Conservation (phyloP, 2,329 filamentous ascomycete genomes). For the Fusarium aywerte region DNA sequence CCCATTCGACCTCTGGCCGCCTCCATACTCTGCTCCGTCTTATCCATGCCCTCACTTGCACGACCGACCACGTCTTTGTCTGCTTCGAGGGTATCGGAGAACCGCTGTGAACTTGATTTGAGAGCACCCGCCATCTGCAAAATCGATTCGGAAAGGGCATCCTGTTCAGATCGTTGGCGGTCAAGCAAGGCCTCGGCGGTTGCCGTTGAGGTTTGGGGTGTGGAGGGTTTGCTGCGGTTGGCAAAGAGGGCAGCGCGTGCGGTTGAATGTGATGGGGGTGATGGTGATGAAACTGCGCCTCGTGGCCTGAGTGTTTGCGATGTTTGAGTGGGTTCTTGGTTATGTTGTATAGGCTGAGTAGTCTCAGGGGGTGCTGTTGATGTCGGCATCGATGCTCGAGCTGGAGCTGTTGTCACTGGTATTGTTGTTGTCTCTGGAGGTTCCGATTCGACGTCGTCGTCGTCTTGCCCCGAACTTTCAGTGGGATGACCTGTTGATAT, state of each 20-base stretch:
- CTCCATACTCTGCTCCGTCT: slow-evolving; percentile 80
- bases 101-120: slow-evolving; percentile 78
- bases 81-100: slow-evolving; percentile 75
- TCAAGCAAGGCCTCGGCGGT: slow-evolving; percentile 78
- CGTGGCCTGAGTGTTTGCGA: slow-evolving; percentile 52
- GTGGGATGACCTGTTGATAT: slow-evolving; percentile 45
- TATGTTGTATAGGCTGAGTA: slow-evolving; percentile 15
- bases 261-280: slow-evolving; percentile 48
- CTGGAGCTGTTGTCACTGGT: slow-evolving; percentile 6
- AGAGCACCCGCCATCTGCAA: slow-evolving; percentile 81
- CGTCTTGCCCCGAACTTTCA: slow-evolving; percentile 37
- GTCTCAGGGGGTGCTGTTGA: slow-evolving; percentile 24
- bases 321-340: slow-evolving; percentile 48
- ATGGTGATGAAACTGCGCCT: slow-evolving; percentile 35
- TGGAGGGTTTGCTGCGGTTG: slow-evolving; percentile 51
- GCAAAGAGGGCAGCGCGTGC: slow-evolving; percentile 60
- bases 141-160: slow-evolving; percentile 83
- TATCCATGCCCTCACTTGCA: slow-evolving; percentile 79
- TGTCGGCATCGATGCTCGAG: slow-evolving; percentile 17
- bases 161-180: slow-evolving; percentile 83
- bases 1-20: slow-evolving; percentile 82
- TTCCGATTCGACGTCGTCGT: slow-evolving; percentile 54
- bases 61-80: slow-evolving; percentile 77
- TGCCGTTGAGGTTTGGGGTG: slow-evolving; percentile 57
- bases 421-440: slow-evolving; percentile 56